Base-by-base conservation (phyloP, 192 early-diverging fungal genomes). In the Coemansia sp. region DNA sequence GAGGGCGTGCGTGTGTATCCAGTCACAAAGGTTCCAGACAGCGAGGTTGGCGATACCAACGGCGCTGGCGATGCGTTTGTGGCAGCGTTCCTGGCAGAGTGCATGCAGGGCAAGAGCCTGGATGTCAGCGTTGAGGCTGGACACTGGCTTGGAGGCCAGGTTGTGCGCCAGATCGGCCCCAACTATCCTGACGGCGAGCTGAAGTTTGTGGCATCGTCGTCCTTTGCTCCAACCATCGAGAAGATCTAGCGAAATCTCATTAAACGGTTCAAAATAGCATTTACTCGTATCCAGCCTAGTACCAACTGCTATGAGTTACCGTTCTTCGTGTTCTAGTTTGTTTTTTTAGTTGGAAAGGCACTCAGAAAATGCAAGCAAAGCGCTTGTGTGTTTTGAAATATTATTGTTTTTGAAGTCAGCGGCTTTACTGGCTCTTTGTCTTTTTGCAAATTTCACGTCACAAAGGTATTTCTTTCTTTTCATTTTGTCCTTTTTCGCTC, bases 41-140 rank as follows among this genome's bases (percentile, higher is more conserved):
- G 80, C 40, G 87, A 95, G 68, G 94, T 99, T 72, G 91, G 93
- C 57, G 97, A 99, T 77, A 93, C 94, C 76, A 99, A 99, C 84
- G 97, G 95, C 68, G 96, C 96, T 68, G 97, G 97, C 74, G 97
- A 99, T 85, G 95, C 93, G 37, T 99, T 98, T 85, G 88, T 87
- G 67, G 97, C 94, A 56, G 97, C 94, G 37, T 99, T 97, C 87
- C 69, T 98, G 68, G 84, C 91, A 68, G 89, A 93, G 79, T 86
- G 87, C 61, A 90, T 93, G 61, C 89, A 89, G 79, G 93, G 92
- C 58, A 79, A 86, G 56, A 66, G 75, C 26, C 67, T 92, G 45
- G 86, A 89, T 56, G 65, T 64, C 41, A 89, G 88, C 74, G 86
- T 98, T 63, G 79, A 87, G 66, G 94, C 94, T 72, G 98, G 95